Evolutionary conservation across 345 rosid genomes (phyloP), one percentile per base, ranked within the genome.

Genomic region (Trapa bicornis): DNA sequence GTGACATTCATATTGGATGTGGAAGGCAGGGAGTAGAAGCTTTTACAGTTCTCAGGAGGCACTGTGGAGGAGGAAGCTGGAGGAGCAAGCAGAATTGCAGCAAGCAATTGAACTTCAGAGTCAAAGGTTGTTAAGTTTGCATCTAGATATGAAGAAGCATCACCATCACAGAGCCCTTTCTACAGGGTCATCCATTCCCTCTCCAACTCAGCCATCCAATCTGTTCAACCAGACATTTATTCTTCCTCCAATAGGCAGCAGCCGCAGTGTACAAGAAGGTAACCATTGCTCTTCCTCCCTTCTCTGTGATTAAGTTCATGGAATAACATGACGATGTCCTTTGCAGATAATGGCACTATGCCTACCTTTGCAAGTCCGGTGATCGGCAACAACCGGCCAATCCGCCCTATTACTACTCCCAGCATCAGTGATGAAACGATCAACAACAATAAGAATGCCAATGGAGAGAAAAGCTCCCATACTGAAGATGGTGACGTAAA

Each of bases 111-210:
- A 89, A 74, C 87, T 86, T 69, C 98, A 92, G 56, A 83, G 81
- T 62, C 87, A 87, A 73, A 88, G 96, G 62, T 64, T 92, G 64
- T 81, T 87, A 96, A 77, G 80, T 74, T 66, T 92, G 74, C 91
- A 89, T 74, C 96, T 92, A 77, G 92, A 89, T 68, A 83, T 84
- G 58, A 89, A 87, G 81, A 87, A 85, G 75, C 89, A 83, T 74
- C 86, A 84, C 57, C 89, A 86, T 67, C 86, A 84, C 63, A 78
- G 81, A 56, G 86, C 92, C 47, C 85, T 87, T 36, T 81, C 96
- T 3, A 73, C 79, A 2, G 87, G 87, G 72, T 85, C 86, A 68
- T 83, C 87, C 13, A 70, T 84, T 70, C 86, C 86, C 1, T 82
- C 92, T 9, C 84, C 86, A 0, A 71, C 82, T 11, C 85, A 75